Evolutionary conservation across 2,329 filamentous ascomycete species (phyloP).

Genomic region (Teratosphaeriaceae sp.): DNA sequence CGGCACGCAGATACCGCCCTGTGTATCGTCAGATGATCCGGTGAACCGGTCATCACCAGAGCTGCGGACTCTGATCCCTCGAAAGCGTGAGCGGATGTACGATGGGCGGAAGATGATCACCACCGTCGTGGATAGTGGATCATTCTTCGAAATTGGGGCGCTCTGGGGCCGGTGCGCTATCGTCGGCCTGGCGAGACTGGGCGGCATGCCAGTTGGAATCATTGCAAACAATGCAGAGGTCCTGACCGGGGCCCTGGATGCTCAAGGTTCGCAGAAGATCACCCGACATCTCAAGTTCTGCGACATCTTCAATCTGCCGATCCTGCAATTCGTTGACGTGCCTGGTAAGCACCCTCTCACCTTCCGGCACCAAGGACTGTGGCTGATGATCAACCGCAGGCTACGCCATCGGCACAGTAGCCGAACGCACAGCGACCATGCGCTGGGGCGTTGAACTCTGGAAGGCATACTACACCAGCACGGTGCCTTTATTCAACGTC

Average conservation of each 20-base stretch:
- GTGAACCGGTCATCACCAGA: conserved; percentile 42
- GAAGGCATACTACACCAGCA: conserved; percentile 56
- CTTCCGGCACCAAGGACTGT: neutral
- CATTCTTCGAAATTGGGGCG: conserved; percentile 58
- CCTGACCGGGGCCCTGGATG: conserved; percentile 55
- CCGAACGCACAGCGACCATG: conserved; percentile 59
- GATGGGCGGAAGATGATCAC: conserved; percentile 52
- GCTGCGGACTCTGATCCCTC: conserved; percentile 51
- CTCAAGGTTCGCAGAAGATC: conserved; percentile 55
- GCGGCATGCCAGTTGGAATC: conserved; percentile 52
- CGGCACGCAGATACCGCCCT: conserved; percentile 49
- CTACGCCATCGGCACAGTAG: conserved; percentile 57
- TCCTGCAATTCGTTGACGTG: conserved; percentile 56
- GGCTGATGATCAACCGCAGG: conserved; percentile 40
- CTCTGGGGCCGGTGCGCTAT: conserved; percentile 59
- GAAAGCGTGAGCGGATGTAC: conserved; percentile 54
- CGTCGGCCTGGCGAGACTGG: conserved; percentile 52
- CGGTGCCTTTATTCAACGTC: conserved; percentile 57
- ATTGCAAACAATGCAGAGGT: conserved; percentile 56
- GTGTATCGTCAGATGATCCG: conserved; percentile 39
- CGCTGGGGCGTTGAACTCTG: conserved; percentile 56
- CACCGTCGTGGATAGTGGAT: conserved; percentile 48
- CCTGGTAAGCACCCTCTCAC: neutral
- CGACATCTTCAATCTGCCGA: conserved; percentile 59
- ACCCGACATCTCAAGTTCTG: conserved; percentile 55